Conservation (phyloP, 345 rosid species). For the Cochlearia excelsa region DNA sequence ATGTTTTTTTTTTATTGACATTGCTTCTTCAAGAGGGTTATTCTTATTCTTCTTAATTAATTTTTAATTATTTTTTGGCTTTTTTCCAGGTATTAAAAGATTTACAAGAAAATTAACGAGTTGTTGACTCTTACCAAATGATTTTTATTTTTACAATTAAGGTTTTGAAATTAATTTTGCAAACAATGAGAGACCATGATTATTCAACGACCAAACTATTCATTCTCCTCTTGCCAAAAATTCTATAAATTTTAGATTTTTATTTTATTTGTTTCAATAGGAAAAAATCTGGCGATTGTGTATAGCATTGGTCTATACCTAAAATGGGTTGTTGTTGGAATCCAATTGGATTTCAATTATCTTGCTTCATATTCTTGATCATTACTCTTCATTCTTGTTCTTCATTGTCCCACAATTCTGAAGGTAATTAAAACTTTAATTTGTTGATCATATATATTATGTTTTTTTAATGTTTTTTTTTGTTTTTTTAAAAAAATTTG, state of each 20-base stretch:
- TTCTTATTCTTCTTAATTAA: constrained; percentile 28
- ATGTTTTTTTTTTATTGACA: constrained; percentile 16
- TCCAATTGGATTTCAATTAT: constrained; percentile 54
- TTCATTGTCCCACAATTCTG: constrained; percentile 52
- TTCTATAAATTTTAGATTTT: constrained; percentile 27
- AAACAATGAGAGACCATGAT: constrained; percentile 64
- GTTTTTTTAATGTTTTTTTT: constrained; percentile 8
- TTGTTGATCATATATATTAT: not conserved
- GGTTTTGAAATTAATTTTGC: constrained; percentile 33
- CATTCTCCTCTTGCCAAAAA: constrained; percentile 40
- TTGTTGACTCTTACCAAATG: constrained; percentile 33
- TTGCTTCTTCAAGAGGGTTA: constrained; percentile 63
- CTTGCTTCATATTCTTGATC: constrained; percentile 49
- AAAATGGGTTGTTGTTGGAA: constrained; percentile 83
- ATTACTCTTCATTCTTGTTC: constrained; percentile 42
- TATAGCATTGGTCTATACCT: constrained; percentile 40
- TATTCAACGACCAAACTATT: constrained; percentile 33
- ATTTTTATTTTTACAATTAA: constrained; percentile 30
- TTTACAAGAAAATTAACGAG: constrained; percentile 32
- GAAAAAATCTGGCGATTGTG: constrained; percentile 65
- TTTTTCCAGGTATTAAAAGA: constrained; percentile 29
- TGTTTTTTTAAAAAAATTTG: not conserved
- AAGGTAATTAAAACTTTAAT: constrained; percentile 45
- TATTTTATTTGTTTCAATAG: constrained; percentile 23
- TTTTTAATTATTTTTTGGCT: constrained; percentile 2